Percentiles rank a stretch among this genome's conserved stretches.
phyloP scores from a whole-genome alignment of 768 basidiomycete species.

The Suillus lakei region DNA sequence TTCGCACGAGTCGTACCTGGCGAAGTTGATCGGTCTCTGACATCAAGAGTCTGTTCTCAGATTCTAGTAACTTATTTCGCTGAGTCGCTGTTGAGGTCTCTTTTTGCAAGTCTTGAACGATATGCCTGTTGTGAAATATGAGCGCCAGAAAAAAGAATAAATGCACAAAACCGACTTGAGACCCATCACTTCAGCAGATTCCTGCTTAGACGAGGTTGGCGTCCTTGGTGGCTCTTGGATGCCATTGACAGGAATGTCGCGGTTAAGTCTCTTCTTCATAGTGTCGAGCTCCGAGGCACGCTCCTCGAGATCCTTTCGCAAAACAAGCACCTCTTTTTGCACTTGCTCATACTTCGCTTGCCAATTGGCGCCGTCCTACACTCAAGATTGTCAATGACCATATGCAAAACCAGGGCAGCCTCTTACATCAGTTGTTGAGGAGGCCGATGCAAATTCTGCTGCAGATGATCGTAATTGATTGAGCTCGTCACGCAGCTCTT shows the following conservation, averaged over 20 bases:
- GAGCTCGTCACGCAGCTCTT: constrained; percentile 52
- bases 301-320: constrained; percentile 41
- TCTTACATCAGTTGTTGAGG: constrained; percentile 29
- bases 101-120: constrained; percentile 86
- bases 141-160: constrained; percentile 8
- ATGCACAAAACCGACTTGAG: constrained; percentile 60
- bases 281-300: constrained; percentile 58
- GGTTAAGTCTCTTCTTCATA: constrained; percentile 61
- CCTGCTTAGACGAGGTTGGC: constrained; percentile 51
- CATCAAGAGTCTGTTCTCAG: constrained; percentile 73
- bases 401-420: no score
- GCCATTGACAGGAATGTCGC: constrained; percentile 56
- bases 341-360: constrained; percentile 34
- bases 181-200: constrained; percentile 73
- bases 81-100: constrained; percentile 70
- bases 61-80: constrained; percentile 70
- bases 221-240: constrained; percentile 34
- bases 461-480: constrained; percentile 41
- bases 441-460: constrained; percentile 18
- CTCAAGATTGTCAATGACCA: neutral
- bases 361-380: constrained; percentile 30
- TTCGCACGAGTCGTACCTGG: constrained; percentile 49
- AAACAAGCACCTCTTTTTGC: constrained; percentile 33
- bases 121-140: constrained; percentile 55
- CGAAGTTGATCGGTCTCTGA: constrained; percentile 67